A percentile compares a stretch with the other conserved stretches of the same genome.
Conservation (phyloP, 768 basidiomycete genomes). For the Suillus hirtellus region DNA sequence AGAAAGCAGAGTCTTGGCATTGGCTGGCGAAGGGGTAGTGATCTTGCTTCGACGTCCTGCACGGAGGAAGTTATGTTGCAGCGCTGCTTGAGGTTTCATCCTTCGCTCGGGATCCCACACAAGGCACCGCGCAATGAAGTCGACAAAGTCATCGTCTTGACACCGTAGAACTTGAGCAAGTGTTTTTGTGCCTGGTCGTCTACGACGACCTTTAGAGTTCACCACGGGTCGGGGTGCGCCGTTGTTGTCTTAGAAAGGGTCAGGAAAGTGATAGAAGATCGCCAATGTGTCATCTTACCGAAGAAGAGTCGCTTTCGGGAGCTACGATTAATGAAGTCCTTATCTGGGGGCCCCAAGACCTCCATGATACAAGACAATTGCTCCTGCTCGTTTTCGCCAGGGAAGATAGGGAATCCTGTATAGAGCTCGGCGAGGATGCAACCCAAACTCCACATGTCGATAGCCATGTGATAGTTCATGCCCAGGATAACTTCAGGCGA, state of each 20-base stretch:
- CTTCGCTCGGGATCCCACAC: slow-evolving; percentile 97
- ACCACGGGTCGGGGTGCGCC: slow-evolving; percentile 92
- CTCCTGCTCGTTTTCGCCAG: slow-evolving; percentile 98
- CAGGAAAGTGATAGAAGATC: slow-evolving; percentile 6
- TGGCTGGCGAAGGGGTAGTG: slow-evolving; percentile 41
- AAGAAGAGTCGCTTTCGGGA: slow-evolving; percentile 95
- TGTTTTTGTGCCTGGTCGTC: slow-evolving; percentile 89
- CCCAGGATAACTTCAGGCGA: slow-evolving; percentile 99
- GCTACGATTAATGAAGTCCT: slow-evolving; percentile 91
- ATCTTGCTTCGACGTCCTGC: slow-evolving; percentile 59
- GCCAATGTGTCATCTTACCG: slow-evolving; percentile 52
- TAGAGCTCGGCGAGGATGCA: slow-evolving; percentile 97
- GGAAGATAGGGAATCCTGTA: slow-evolving; percentile 98
- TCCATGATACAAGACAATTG: slow-evolving; percentile 99
- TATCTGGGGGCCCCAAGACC: slow-evolving; percentile 93
- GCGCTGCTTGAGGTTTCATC: slow-evolving; percentile 88
- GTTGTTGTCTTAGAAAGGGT: slow-evolving; percentile 67
- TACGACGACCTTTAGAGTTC: slow-evolving; percentile 93
- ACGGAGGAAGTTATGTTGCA: slow-evolving; percentile 88
- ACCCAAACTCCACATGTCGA: slow-evolving; percentile 99
- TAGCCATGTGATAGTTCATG: slow-evolving; percentile 99
- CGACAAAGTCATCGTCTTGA: slow-evolving; percentile 93
- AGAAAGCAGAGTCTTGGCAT: slow-evolving; percentile 57
- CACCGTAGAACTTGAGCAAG: slow-evolving; percentile 86
- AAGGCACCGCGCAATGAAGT: slow-evolving; percentile 97